A percentile compares a stretch with the other conserved stretches of the same genome.
These are phyloP conservation scores for Apiotrichum akiyoshidainum DNA, from an alignment of 1,284 basidiomycete species.

Conservation along the genomic window DNA sequence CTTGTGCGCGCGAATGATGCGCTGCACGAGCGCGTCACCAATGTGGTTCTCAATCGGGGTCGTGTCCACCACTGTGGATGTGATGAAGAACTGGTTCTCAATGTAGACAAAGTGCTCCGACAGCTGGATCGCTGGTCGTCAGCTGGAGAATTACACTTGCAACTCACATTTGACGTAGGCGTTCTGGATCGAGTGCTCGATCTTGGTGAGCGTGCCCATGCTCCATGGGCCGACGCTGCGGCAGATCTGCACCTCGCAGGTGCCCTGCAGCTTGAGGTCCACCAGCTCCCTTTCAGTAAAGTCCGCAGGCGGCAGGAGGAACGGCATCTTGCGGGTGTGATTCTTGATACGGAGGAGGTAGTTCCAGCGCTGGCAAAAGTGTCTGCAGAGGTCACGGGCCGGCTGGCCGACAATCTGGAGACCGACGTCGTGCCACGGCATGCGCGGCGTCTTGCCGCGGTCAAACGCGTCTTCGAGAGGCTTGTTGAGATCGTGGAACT, in stretches of 20 bases:
- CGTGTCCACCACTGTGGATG: conserved; percentile 83
- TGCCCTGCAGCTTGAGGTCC: conserved; percentile 82
- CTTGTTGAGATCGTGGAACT: conserved; percentile 84
- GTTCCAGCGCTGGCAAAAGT: conserved; percentile 96
- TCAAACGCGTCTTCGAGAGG: conserved; percentile 95
- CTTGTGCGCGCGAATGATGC: conserved; percentile 83
- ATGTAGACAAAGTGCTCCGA: conserved; percentile 66
- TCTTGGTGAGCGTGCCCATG: conserved; percentile 77
- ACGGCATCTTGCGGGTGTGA: conserved; percentile 87
- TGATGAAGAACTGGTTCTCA: conserved; percentile 99
- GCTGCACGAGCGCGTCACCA: conserved; percentile 86
- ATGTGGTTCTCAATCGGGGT: conserved; percentile 88
- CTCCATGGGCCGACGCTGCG: conserved; percentile 95
- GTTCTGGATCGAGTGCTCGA: conserved; percentile 92
- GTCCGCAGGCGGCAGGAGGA: conserved; percentile 89
- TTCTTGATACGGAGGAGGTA: conserved; percentile 90
- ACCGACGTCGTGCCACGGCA: conserved; percentile 99
- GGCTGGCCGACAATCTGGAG: conserved; percentile 96
- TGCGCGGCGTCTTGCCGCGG: conserved; percentile 78
- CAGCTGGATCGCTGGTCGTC: conserved; percentile 75
- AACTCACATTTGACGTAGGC: conserved; percentile 80
- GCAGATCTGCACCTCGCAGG: conserved; percentile 96
- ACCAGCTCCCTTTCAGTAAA: conserved; percentile 79
- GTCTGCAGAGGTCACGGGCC: conserved; percentile 87
- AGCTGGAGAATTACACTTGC: background rate